Evolutionary conservation across 345 rosid genomes (phyloP).

Genomic region (Pugionium dolabratum): DNA sequence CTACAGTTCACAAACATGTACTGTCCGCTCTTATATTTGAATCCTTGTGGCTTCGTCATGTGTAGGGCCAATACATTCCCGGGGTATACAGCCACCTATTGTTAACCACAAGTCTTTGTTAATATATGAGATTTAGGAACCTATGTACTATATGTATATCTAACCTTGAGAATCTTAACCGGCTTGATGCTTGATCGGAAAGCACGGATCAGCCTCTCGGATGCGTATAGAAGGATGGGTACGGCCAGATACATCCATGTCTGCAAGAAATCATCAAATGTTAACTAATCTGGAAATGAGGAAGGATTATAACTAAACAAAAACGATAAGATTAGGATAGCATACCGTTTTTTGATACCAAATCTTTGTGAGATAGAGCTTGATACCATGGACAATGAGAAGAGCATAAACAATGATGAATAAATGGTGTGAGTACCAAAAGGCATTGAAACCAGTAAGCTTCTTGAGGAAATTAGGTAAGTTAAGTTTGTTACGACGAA

Average conservation of each 20-base stretch:
- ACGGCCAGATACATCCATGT: conserved; percentile 92
- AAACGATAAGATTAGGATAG: background rate
- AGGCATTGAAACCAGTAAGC: conserved; percentile 84
- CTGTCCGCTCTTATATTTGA: too few relatives aligned
- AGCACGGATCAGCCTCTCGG: conserved; percentile 69
- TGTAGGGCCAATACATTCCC: too few relatives aligned
- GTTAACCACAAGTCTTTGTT: conserved; percentile 4
- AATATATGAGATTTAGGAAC: too few relatives aligned
- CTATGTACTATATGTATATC: too few relatives aligned
- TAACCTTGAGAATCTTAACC: conserved; percentile 71
- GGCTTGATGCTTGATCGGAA: conserved; percentile 84
- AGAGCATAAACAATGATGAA: too few relatives aligned
- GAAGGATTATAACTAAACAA: background rate
- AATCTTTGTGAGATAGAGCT: conserved; percentile 64
- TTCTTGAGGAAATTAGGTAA: conserved; percentile 67
- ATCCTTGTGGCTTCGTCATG: conserved; percentile 87
- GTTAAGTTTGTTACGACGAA: too few relatives aligned
- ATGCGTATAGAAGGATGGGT: conserved; percentile 61
- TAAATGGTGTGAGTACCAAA: too few relatives aligned
- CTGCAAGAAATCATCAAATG: conserved; percentile 43
- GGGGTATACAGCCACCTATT: conserved; percentile 75
- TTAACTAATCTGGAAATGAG: background rate
- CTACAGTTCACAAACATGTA: conserved; percentile 83
- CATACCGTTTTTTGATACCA: conserved; percentile 87
- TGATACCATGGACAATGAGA: conserved; percentile 77